A percentile compares a stretch with the other conserved stretches of the same genome.
Evolutionary conservation across 352 stramenopile species (phyloP).

Genomic region (Phytophthora sp.): DNA sequence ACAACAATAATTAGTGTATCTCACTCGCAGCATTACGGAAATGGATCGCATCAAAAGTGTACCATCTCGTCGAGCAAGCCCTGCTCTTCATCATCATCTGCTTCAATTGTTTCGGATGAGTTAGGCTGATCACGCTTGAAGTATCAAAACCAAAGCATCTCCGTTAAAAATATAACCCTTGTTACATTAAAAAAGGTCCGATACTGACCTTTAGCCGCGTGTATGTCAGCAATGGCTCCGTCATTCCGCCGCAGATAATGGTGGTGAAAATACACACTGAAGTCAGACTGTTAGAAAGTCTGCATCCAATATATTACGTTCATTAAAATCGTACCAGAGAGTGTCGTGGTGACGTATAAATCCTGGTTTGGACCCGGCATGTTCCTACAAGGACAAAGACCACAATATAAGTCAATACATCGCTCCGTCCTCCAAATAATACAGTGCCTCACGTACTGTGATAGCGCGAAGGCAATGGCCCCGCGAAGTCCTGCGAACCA

Average conservation of each 20-base stretch:
- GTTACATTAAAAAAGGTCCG: background rate
- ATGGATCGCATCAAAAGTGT: background rate
- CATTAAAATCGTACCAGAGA: constrained; percentile 45
- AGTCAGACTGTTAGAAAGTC: constrained; percentile 1
- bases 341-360: constrained; percentile 77
- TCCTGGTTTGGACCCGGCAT: constrained; percentile 95
- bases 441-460: constrained; percentile 49
- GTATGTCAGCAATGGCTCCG: constrained; percentile 88
- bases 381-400: constrained; percentile 56
- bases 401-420: background rate
- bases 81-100: constrained; percentile 57
- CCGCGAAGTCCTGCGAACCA: constrained; percentile 94
- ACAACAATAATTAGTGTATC: background rate
- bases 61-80: constrained; percentile 49
- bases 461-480: constrained; percentile 85
- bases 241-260: constrained; percentile 94
- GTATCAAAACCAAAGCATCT: background rate
- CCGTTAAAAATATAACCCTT: background rate
- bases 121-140: constrained; percentile 28
- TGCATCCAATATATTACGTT: background rate
- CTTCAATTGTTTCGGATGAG: constrained; percentile 5
- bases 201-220: constrained; percentile 65
- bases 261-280: constrained; percentile 96
- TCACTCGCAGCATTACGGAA: background rate
- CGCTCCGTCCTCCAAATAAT: background rate